Evolutionary conservation across 1,284 basidiomycete genomes (phyloP).

Genomic region (Phlebopus sp.): DNA sequence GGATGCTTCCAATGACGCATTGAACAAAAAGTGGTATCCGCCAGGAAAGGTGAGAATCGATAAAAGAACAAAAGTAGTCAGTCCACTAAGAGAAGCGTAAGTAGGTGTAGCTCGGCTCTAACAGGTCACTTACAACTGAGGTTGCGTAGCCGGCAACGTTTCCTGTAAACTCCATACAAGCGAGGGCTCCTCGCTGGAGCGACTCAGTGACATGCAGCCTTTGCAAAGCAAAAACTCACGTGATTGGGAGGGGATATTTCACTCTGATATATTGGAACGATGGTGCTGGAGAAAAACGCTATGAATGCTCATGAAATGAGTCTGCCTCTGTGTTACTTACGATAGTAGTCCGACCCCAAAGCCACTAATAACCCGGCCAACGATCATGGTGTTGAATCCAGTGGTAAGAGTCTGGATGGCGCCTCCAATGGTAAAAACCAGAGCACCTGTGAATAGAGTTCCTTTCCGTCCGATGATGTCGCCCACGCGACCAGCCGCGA

Average conservation of each 20-base stretch:
- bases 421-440: constrained; percentile 87
- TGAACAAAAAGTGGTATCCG: constrained; percentile 84
- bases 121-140: constrained; percentile 74
- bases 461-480: constrained; percentile 86
- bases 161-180: constrained; percentile 96
- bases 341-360: constrained; percentile 93
- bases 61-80: constrained; percentile 91
- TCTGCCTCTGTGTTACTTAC: constrained; percentile 45
- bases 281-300: constrained; percentile 57
- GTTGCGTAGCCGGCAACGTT: constrained; percentile 94
- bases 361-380: constrained; percentile 86
- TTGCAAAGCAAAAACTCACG: constrained; percentile 44
- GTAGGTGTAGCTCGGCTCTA: background rate
- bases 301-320: constrained; percentile 3
- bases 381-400: constrained; percentile 84
- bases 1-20: constrained; percentile 83
- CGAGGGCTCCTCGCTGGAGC: constrained; percentile 78
- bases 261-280: constrained; percentile 97
- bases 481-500: constrained; percentile 86
- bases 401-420: constrained; percentile 85
- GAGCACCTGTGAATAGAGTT: constrained; percentile 84
- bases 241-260: constrained; percentile 95
- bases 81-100: constrained; percentile 67
- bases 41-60: constrained; percentile 82
- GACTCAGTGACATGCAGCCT: constrained; percentile 6